Conservation (phyloP, 495 filamentous ascomycete species). For the Neohortaea acidophila region DNA sequence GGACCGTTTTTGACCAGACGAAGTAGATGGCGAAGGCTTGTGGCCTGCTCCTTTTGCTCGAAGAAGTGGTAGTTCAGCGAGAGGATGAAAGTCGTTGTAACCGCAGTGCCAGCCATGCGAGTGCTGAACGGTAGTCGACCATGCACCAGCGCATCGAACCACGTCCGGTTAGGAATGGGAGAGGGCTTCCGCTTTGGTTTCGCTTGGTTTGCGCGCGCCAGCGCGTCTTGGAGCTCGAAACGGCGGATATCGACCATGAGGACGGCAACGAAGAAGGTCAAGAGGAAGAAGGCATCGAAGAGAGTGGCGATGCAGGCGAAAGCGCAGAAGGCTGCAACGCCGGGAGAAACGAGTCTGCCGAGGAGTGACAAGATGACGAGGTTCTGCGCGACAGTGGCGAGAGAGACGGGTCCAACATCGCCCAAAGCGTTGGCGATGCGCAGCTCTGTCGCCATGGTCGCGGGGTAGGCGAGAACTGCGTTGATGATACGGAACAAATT, state of each 20-base stretch:
- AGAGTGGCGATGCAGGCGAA: constrained; percentile 53
- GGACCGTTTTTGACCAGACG: constrained; percentile 7
- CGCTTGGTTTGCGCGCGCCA: constrained; percentile 27
- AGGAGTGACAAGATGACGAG: constrained; percentile 41
- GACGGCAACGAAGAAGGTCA: constrained; percentile 59
- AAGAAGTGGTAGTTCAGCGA: constrained; percentile 53
- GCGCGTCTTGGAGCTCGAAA: constrained; percentile 45
- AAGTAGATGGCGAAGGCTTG: constrained; percentile 26
- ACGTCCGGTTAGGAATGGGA: constrained; percentile 29
- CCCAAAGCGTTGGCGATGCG: constrained; percentile 54
- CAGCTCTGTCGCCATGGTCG: constrained; percentile 40
- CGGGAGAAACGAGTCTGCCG: constrained; percentile 42
- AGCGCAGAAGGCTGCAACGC: constrained; percentile 50
- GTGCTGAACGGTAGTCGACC: constrained; percentile 41
- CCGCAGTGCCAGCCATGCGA: constrained; percentile 43
- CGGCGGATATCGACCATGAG: constrained; percentile 59
- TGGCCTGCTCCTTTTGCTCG: constrained; percentile 35
- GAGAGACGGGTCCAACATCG: constrained; percentile 48
- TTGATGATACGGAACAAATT: constrained; percentile 59
- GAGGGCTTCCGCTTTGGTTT: constrained; percentile 3
- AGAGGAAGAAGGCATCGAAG: constrained; percentile 54
- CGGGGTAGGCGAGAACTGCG: constrained; percentile 47
- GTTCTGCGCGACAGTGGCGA: constrained; percentile 45
- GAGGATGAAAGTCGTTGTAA: constrained; percentile 45
- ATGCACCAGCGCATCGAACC: constrained; percentile 34